These are phyloP conservation scores for Lactarius indigo DNA, from an alignment of 768 basidiomycete genomes.

Conservation along the genomic window DNA sequence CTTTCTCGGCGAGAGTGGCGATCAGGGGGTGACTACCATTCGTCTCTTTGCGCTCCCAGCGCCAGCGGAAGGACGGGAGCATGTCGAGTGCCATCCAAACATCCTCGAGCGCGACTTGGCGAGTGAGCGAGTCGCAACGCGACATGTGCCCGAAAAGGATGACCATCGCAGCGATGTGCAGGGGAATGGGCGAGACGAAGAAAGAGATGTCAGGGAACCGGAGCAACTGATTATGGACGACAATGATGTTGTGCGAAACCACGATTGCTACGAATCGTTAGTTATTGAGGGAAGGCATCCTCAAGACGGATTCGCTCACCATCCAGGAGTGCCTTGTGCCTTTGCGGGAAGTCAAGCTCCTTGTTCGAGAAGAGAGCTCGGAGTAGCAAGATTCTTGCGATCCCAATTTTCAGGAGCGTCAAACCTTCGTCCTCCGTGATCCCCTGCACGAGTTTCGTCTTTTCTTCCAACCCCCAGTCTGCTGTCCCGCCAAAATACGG, in stretches of 20 bases:
- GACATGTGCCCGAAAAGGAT: slow-evolving; percentile 87
- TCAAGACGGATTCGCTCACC: slow-evolving; percentile 44
- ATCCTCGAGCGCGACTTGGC: slow-evolving; percentile 69
- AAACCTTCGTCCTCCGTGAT: slow-evolving; percentile 80
- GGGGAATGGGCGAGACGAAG: slow-evolving; percentile 84
- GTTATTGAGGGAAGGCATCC: neutral
- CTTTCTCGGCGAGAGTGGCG: slow-evolving; percentile 74
- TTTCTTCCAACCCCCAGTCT: slow-evolving; percentile 68
- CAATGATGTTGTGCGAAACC: slow-evolving; percentile 83
- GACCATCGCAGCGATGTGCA: slow-evolving; percentile 90
- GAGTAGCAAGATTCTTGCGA: slow-evolving; percentile 71
- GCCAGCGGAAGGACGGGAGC: slow-evolving; percentile 87
- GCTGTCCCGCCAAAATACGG: slow-evolving; percentile 74
- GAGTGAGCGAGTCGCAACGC: slow-evolving; percentile 61
- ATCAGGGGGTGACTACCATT: slow-evolving; percentile 83
- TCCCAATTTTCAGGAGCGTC: slow-evolving; percentile 79
- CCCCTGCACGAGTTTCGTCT: slow-evolving; percentile 60
- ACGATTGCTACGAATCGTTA: slow-evolving; percentile 56
- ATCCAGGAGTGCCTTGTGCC: slow-evolving; percentile 72
- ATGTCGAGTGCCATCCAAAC: slow-evolving; percentile 85
- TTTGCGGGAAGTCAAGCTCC: slow-evolving; percentile 59
- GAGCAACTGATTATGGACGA: slow-evolving; percentile 80
- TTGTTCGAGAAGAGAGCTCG: slow-evolving; percentile 77
- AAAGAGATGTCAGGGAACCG: slow-evolving; percentile 83
- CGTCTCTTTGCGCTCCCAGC: slow-evolving; percentile 83